Evolutionary conservation across 2,329 filamentous ascomycete species (phyloP).

Genomic region (Aureobasidium sp.): DNA sequence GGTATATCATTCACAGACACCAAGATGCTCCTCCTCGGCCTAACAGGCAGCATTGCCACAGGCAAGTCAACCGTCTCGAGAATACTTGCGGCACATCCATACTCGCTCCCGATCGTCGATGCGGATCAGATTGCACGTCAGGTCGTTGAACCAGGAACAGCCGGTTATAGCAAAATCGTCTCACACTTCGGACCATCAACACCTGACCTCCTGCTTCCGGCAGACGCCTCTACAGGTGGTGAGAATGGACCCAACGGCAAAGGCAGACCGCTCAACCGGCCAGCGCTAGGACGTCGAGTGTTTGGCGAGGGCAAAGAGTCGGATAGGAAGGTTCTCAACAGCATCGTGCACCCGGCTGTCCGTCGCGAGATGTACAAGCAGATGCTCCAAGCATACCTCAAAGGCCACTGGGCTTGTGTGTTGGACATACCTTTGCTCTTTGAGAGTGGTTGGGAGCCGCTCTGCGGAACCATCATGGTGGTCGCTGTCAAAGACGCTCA

Average conservation of each 20-base stretch:
- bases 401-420: conserved; percentile 78
- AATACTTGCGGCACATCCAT: conserved; percentile 68
- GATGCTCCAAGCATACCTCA: conserved; percentile 63
- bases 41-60: conserved; percentile 95
- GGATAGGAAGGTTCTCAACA: conserved; percentile 71
- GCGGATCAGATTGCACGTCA: conserved; percentile 86
- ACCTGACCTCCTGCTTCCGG: conserved; percentile 70
- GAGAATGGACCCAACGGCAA: conserved; percentile 49
- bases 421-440: conserved; percentile 89
- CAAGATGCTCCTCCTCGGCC: conserved; percentile 81
- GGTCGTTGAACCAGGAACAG: conserved; percentile 86
- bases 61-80: conserved; percentile 94
- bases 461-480: conserved; percentile 79
- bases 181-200: conserved; percentile 71
- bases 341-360: conserved; percentile 88
- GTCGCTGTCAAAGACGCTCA: conserved; percentile 73
- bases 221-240: conserved; percentile 33
- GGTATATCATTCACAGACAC: not conserved
- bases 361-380: conserved; percentile 69
- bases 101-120: conserved; percentile 85
- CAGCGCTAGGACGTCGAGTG: conserved; percentile 73
- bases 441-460: conserved; percentile 73
- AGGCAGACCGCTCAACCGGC: conserved; percentile 71
- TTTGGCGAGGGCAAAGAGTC: conserved; percentile 70
- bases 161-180: conserved; percentile 75